Evolutionary conservation across 768 basidiomycete genomes (phyloP), one percentile per base, ranked within the genome.

Genomic region (Naematelia aurantialba): DNA sequence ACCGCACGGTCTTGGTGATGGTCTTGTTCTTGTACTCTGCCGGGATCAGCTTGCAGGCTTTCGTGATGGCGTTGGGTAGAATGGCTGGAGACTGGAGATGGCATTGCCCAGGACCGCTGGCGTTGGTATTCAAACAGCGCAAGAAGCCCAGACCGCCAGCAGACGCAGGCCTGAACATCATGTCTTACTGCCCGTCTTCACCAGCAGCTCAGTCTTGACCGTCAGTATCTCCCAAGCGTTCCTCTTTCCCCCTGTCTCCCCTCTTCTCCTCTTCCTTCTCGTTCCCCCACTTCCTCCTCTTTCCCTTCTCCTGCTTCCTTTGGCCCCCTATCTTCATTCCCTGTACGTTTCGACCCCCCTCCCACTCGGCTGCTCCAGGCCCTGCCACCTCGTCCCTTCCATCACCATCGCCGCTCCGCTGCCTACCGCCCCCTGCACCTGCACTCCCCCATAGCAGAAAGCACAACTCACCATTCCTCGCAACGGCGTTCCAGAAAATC

Each of bases 401-500:
- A 14, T n/a, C 30, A 14, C 48, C 31, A n/a, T 17, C 48, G 27
- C 31, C 2, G 48, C n/a, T n/a, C n/a, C n/a, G n/a, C n/a, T n/a
- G n/a, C n/a, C n/a, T n/a, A 44, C 42, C 42, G n/a, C 12, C 12
- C n/a, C 42, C 12, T n/a, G 42, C 42, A n/a, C 42, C 42, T 12
- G 12, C 42, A 44, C 42, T 44, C 42, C 42, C 12, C 42, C 42
- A 44, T 12, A 44, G n/a, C n/a, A n/a, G 39, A 48, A n/a, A 56
- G 26, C 25, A 29, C 4, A n/a, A 79, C 84, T 50, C 62, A 91
- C 91, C 91, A 79, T 93, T 91, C 56, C 85, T 86, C 24, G 94
- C 94, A 26, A 93, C 85, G 62, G 91, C 85, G 77, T 99, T 99
- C 94, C 94, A 99, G 59, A 87, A 91, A 0, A 86, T 85, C 0